Evolutionary conservation across 352 stramenopile genomes (phyloP), one percentile per base, ranked within the genome.

Genomic region (Phytophthora sp.): DNA sequence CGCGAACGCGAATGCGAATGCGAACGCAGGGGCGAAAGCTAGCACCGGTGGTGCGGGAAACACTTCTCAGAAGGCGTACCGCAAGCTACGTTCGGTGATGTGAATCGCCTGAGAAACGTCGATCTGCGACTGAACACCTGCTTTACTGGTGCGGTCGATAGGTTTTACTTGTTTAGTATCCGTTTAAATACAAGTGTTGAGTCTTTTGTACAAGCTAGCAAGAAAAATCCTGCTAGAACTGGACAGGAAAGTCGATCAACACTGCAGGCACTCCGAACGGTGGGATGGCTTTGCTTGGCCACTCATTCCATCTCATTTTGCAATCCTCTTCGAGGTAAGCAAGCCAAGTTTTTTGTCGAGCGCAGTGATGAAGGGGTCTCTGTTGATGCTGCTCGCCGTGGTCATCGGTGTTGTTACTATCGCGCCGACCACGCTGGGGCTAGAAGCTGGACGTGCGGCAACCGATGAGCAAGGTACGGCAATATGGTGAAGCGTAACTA

Each of bases 51-150:
- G 24, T 24, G 42, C 42, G 21, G 15, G 15, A 3, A 31, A n/a
- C 11, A 54, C 54, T 17, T 62, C 41, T 42, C 54, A 62, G 54
- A 62, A 62, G 32, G 23, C 54, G 44, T 63, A 56, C 44, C 54
- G 54, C 13, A 43, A 63, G 26, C 43, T 63, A 20, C 54, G 54
- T 2, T 48, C 42, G 17, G 23, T 18, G 23, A 17, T 45, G 20
- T 52, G 30, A 53, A 39, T 26, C 28, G 28, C 28, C 28, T n/a
- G n/a, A n/a, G n/a, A n/a, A n/a, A n/a, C n/a, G n/a, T n/a, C n/a
- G n/a, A n/a, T n/a, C n/a, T n/a, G n/a, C n/a, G n/a, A n/a, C n/a
- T n/a, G n/a, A n/a, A n/a, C n/a, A n/a, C n/a, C n/a, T n/a, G n/a
- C n/a, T n/a, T n/a, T n/a, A n/a, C n/a, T n/a, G n/a, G n/a, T n/a